Percentiles rank a stretch among this genome's conserved stretches.
These are phyloP conservation scores for Argentina anserina DNA, from an alignment of 306 rosid genomes.

Conservation along the genomic window DNA sequence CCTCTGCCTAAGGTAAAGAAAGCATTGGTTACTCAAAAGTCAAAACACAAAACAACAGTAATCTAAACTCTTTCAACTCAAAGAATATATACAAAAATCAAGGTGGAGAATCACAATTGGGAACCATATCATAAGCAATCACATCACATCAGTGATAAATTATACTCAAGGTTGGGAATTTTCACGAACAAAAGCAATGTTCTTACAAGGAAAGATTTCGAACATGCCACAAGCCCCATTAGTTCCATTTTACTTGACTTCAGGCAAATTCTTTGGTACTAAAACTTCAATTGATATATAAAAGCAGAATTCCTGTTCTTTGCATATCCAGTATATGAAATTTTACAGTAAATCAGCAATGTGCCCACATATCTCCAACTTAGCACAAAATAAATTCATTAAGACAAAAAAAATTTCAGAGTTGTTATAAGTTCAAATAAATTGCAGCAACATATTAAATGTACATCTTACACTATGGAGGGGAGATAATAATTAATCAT, in stretches of 20 bases:
- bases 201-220: neutral
- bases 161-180: neutral
- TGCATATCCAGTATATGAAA: neutral
- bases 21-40: neutral
- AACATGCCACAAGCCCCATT: neutral
- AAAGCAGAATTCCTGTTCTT: neutral
- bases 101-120: neutral
- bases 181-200: neutral
- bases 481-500: neutral
- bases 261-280: neutral
- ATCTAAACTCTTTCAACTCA: neutral
- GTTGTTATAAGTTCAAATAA: neutral
- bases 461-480: neutral
- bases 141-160: neutral
- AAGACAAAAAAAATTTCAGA: neutral
- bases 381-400: neutral
- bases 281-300: neutral
- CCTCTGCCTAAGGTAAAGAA: neutral
- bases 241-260: neutral
- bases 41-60: neutral
- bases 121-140: neutral
- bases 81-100: neutral
- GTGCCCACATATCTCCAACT: neutral
- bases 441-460: neutral
- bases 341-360: neutral